Evolutionary conservation across 176 grass and related monocot genomes (phyloP), one percentile per base, ranked within the genome.

Genomic region (Phoenix dactylifera): DNA sequence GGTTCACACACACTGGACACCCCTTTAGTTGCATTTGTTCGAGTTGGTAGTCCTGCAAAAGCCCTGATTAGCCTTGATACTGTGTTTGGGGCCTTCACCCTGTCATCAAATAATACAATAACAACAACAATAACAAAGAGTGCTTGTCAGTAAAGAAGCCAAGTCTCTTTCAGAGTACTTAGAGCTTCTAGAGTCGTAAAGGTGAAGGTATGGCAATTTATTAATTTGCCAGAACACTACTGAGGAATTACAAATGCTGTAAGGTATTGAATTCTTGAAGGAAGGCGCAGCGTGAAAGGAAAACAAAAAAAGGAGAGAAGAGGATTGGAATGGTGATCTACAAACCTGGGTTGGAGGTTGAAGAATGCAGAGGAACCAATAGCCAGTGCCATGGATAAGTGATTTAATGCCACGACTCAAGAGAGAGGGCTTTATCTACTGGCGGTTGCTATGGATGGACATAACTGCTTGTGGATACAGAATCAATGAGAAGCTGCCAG

Each of bases 1-100:
- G 87, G 92, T 66, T 96, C 65, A 71, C 92, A 96, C 18, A 80
- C 83, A 39, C 80, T 68, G 17, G 92, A 90, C 16, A 96, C 75
- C 16, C 86, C 67, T 62, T 96, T 96, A 16, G 77, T 82, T 17
- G 83, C 92, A 26, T 79, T 60, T 1, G 76, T 16, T 19, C 55
- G 60, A 49, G 48, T 16, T 18, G 20, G 67, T 52, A 61, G n/a
- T 67, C 22, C 66, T 4, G 23, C 48, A 66, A 22, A 54, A n/a
- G 15, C 18, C 18, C 16, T 22, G 44, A 22, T 12, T 39, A 68
- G 17, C 20, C 35, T 76, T 54, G 55, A 32, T 53, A n/a, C 25
- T 60, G 32, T 44, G 35, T 60, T 76, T 68, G 55, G 22, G 18
- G 44, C 32, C 52, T 55, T 25, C 23, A 67, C 44, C 52, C 74